phyloP scores from a whole-genome alignment of 176 grass and related monocot species.

The Eleusine coracana region DNA sequence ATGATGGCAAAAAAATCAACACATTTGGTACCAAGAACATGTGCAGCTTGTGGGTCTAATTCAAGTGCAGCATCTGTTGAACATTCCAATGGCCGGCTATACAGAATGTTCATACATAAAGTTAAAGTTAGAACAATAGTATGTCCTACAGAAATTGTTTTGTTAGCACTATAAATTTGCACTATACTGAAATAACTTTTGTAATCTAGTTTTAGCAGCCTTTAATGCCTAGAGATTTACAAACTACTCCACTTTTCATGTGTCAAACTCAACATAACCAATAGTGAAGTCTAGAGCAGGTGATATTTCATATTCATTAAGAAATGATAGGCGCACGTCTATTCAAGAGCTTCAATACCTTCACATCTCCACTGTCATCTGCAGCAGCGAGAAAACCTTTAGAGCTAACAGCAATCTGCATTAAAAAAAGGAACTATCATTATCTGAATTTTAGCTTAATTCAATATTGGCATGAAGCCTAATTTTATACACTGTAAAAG shows the following conservation, averaged over 20 bases:
- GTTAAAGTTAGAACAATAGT: not conserved
- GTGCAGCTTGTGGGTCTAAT: not conserved
- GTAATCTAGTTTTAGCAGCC: conserved; percentile 12
- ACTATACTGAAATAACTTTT: not conserved
- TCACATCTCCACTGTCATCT: conserved; percentile 96
- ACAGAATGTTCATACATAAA: not conserved
- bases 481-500: not conserved
- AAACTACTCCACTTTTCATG: not conserved
- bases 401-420: conserved; percentile 75
- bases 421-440: conserved; percentile 26
- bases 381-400: conserved; percentile 90
- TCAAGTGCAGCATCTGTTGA: not conserved
- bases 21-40: not conserved
- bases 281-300: conserved; percentile 5
- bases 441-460: conserved; percentile 10
- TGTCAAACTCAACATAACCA: not conserved
- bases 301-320: conserved; percentile 11
- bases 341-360: conserved; percentile 54
- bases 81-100: not conserved
- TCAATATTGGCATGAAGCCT: conserved; percentile 3
- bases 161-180: not conserved
- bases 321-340: not conserved
- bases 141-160: not conserved
- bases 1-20: not conserved
- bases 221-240: conserved; percentile 1